Evolutionary conservation across 2,329 filamentous ascomycete species (phyloP).

Genomic region (Apiospora rasikravindrae): DNA sequence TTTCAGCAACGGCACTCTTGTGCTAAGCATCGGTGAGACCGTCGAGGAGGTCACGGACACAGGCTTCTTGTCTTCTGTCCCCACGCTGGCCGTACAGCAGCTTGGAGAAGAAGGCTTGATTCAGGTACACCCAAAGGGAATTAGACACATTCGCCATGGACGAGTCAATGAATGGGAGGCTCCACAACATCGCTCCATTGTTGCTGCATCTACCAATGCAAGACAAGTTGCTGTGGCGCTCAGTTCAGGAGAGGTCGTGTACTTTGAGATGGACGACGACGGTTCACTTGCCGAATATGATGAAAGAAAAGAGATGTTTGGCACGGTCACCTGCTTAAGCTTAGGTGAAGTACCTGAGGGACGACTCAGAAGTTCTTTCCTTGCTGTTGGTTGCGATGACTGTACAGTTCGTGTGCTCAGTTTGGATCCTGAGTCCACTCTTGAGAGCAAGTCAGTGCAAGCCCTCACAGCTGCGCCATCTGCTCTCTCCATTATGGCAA

Average conservation of each 20-base stretch:
- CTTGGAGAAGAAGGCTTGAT: slow-evolving; percentile 91
- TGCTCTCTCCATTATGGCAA: slow-evolving; percentile 87
- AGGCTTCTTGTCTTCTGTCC: slow-evolving; percentile 85
- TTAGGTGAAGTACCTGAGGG: slow-evolving; percentile 92
- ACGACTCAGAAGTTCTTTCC: slow-evolving; percentile 84
- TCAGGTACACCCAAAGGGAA: slow-evolving; percentile 95
- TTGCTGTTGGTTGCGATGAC: slow-evolving; percentile 96
- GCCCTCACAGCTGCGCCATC: slow-evolving; percentile 90
- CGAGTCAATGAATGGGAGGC: slow-evolving; percentile 91
- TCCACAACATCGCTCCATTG: slow-evolving; percentile 92
- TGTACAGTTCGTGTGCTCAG: slow-evolving; percentile 93
- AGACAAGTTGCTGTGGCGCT: slow-evolving; percentile 92
- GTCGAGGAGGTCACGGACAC: slow-evolving; percentile 96
- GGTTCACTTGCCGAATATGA: slow-evolving; percentile 92
- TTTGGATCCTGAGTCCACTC: slow-evolving; percentile 84
- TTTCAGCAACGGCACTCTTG: slow-evolving; percentile 86
- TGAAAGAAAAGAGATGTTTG: slow-evolving; percentile 93
- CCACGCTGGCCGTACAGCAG: slow-evolving; percentile 91
- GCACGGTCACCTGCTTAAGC: slow-evolving; percentile 93
- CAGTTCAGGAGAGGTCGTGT: slow-evolving; percentile 95
- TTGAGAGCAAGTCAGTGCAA: slow-evolving; percentile 94
- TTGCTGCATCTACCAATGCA: slow-evolving; percentile 91
- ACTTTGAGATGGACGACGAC: slow-evolving; percentile 96
- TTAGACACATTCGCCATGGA: slow-evolving; percentile 82
- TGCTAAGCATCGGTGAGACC: slow-evolving; percentile 94